Percentiles rank a stretch among this genome's conserved stretches.
These are phyloP conservation scores for Xylaria venustula DNA, from an alignment of 495 filamentous ascomycete genomes.

Conservation along the genomic window DNA sequence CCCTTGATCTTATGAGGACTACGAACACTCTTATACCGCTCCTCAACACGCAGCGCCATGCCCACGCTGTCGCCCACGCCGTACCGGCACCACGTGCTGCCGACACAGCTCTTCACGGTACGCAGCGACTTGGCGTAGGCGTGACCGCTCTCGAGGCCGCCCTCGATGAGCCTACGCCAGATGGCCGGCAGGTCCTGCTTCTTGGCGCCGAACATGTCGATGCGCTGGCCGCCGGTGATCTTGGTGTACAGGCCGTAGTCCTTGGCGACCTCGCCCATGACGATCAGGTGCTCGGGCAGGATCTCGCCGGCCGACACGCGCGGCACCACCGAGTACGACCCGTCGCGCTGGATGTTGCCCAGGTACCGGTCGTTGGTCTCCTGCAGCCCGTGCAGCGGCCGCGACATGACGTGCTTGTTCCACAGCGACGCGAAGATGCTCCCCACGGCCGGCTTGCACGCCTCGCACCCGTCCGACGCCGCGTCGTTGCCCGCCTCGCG, in stretches of 20 bases:
- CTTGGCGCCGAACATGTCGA: constrained; percentile 92
- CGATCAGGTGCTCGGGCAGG: constrained; percentile 84
- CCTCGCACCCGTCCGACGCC: constrained; percentile 80
- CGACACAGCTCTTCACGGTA: constrained; percentile 93
- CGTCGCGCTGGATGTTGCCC: constrained; percentile 94
- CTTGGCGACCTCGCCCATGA: constrained; percentile 85
- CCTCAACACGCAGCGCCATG: constrained; percentile 88
- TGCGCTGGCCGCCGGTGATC: constrained; percentile 92
- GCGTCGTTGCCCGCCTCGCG: constrained; percentile 71
- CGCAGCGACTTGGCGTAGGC: constrained; percentile 91
- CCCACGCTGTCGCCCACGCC: constrained; percentile 96
- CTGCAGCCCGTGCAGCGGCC: constrained; percentile 73
- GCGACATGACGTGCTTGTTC: constrained; percentile 84
- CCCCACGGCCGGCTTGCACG: constrained; percentile 83
- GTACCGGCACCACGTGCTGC: constrained; percentile 92
- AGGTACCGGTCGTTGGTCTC: constrained; percentile 93
- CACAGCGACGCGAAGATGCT: constrained; percentile 83
- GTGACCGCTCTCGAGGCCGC: constrained; percentile 93
- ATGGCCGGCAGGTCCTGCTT: constrained; percentile 91
- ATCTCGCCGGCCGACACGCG: constrained; percentile 87
- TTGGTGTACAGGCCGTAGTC: constrained; percentile 89
- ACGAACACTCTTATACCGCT: constrained; percentile 92
- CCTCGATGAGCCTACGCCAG: constrained; percentile 81
- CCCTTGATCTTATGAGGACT: constrained; percentile 93
- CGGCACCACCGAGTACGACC: constrained; percentile 88